Evolutionary conservation across 768 basidiomycete genomes (phyloP), one percentile per base, ranked within the genome.

Genomic region (Holtermannia corniformis): DNA sequence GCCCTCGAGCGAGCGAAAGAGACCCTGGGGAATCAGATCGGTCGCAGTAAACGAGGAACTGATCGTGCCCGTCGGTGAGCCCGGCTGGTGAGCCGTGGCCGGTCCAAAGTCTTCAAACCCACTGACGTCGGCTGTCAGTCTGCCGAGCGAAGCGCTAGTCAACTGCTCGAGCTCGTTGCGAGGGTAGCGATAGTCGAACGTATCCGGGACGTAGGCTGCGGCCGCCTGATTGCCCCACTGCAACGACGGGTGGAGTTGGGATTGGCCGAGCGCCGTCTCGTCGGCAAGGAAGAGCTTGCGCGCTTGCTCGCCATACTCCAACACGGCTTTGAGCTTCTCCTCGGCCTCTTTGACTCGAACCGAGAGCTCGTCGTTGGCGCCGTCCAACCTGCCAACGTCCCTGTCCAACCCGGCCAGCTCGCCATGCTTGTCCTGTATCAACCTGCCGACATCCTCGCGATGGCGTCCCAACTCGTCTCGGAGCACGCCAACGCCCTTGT

Each of bases 271-370:
- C 22, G 66, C 66, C 28, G 54, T 60, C 50, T 65, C 66, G 24
- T 65, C 65, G 44, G 66, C 66, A 25, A 61, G 61, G 10, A 63
- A 63, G 63, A 68, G 63, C 50, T 59, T 59, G 47, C 51, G 59
- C 12, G 60, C 61, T 45, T 75, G 73, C 61, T 81, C 80, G 25
- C 78, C 80, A 47, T 77, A 79, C 58, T 82, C 81, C 60, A 80
- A 81, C 32, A 80, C 76, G n/a, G 71, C 66, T 57, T 72, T 76
- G 52, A 91, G 73, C 50, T 76, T 76, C 58, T 78, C 76, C 26
- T 79, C 76, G 28, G 85, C 85, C 67, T 90, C 86, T 22, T 82
- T 75, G 11, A 78, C 75, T 47, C 79, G 79, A 45, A 82, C 78
- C 60, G 86, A 84, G 58, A 86, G 60, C 54, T 76, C 75, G 46